Conservation (phyloP, 2,329 filamentous ascomycete genomes). For the Trichoderma asperellum region DNA sequence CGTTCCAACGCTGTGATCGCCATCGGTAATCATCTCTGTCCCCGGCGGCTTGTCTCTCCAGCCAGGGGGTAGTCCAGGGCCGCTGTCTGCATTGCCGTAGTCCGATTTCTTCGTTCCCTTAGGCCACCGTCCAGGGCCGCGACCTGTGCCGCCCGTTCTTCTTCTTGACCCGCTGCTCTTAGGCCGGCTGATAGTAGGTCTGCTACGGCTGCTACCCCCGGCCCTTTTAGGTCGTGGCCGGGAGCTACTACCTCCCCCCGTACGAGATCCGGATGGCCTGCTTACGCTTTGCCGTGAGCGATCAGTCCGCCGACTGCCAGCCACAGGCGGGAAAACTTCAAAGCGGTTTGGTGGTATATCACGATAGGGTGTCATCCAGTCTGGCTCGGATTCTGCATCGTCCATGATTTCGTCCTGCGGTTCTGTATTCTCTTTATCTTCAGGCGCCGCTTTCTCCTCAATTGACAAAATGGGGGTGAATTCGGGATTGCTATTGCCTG, state of each 20-base stretch:
- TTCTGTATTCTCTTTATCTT: constrained; percentile 42
- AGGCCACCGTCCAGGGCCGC: constrained; percentile 67
- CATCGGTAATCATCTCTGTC: background rate
- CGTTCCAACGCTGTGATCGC: background rate
- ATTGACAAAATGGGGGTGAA: constrained; percentile 38
- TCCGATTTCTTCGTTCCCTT: constrained; percentile 71
- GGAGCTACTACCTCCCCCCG: constrained; percentile 39
- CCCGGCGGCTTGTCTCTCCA: constrained; percentile 48
- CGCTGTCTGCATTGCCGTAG: constrained; percentile 68
- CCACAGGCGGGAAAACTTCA: constrained; percentile 74
- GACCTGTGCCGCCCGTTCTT: constrained; percentile 65
- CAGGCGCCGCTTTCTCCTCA: constrained; percentile 38
- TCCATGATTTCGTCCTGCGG: constrained; percentile 37
- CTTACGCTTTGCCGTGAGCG: constrained; percentile 49
- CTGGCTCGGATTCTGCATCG: constrained; percentile 38
- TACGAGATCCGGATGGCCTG: constrained; percentile 45
- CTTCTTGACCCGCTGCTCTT: constrained; percentile 52
- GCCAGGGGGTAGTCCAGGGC: constrained; percentile 64
- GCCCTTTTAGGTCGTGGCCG: constrained; percentile 49
- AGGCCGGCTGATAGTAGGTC: constrained; percentile 44
- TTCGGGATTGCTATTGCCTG: constrained; percentile 16
- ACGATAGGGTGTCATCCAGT: constrained; percentile 55
- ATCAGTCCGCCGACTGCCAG: constrained; percentile 52
- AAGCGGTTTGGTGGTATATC: constrained; percentile 72
- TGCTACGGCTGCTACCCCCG: constrained; percentile 40